These are phyloP conservation scores for Chalciporus sp. DNA, from an alignment of 1,284 basidiomycete genomes.

Conservation along the genomic window DNA sequence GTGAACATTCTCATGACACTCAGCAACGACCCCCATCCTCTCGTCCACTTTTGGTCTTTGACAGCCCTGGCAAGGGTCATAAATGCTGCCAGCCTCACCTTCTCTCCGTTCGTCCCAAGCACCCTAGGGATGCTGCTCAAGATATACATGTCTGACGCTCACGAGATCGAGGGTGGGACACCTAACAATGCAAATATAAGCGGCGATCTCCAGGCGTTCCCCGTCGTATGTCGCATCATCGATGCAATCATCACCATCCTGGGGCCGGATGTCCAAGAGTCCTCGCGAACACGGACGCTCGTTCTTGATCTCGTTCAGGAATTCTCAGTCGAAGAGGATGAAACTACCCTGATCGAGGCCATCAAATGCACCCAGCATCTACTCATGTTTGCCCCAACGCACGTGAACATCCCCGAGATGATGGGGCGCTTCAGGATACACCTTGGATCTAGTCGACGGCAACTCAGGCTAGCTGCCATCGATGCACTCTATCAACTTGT, in stretches of 20 bases:
- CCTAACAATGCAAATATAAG: constrained; percentile 83
- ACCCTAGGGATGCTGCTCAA: constrained; percentile 92
- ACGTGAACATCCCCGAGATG: constrained; percentile 78
- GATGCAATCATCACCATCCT: constrained; percentile 93
- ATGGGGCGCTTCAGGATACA: constrained; percentile 77
- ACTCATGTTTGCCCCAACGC: constrained; percentile 90
- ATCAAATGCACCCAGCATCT: constrained; percentile 97
- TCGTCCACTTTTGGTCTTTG: constrained; percentile 94
- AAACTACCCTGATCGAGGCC: constrained; percentile 89
- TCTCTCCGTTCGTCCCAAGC: constrained; percentile 85
- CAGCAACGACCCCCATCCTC: constrained; percentile 93
- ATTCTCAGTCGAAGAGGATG: constrained; percentile 85
- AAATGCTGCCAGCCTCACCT: constrained; percentile 90
- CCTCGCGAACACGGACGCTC: constrained; percentile 76
- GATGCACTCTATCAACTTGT: constrained; percentile 97
- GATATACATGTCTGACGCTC: constrained; percentile 88
- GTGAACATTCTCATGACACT: constrained; percentile 96
- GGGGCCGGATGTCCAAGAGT: constrained; percentile 95
- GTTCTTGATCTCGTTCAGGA: constrained; percentile 87
- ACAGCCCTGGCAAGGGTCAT: constrained; percentile 87
- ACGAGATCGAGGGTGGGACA: constrained; percentile 93
- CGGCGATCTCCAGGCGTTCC: constrained; percentile 90
- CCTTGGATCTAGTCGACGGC: constrained; percentile 76
- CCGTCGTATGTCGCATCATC: constrained; percentile 88
- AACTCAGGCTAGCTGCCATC: constrained; percentile 92